Evolutionary conservation across 352 stramenopile genomes (phyloP).

Genomic region (Phytophthora hybrid): DNA sequence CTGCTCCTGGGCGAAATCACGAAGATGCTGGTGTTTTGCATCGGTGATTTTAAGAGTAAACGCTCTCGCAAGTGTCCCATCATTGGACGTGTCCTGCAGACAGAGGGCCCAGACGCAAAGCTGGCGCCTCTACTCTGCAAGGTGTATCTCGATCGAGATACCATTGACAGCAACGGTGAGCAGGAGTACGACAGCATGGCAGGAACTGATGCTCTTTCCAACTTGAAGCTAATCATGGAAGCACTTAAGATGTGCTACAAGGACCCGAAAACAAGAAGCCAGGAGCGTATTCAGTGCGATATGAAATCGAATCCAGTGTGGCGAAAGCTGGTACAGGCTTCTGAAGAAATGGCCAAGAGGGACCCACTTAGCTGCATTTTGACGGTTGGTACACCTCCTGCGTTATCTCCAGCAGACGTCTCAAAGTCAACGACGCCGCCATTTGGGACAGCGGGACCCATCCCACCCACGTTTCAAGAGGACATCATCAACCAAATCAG

Average conservation of each 20-base stretch:
- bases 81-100: conserved; percentile 70
- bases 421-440: conserved; percentile 36
- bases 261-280: conserved; percentile 75
- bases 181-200: conserved; percentile 49
- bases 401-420: conserved; percentile 33
- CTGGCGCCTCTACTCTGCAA: conserved; percentile 69
- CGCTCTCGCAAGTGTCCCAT: conserved; percentile 83
- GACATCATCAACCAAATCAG: conserved; percentile 91
- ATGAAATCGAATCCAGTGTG: conserved; percentile 63
- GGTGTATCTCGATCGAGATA: conserved; percentile 58
- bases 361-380: conserved; percentile 71
- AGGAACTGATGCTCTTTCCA: conserved; percentile 76
- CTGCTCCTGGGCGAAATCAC: conserved; percentile 84
- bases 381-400: conserved; percentile 48
- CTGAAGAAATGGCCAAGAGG: conserved; percentile 55
- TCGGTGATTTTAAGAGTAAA: conserved; percentile 90
- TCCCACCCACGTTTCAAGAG: conserved; percentile 83
- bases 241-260: conserved; percentile 81
- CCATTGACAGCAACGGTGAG: conserved; percentile 36
- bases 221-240: conserved; percentile 87
- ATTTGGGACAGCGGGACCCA: conserved; percentile 41
- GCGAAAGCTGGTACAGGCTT: conserved; percentile 61
- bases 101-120: conserved; percentile 58
- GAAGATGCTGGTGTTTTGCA: conserved; percentile 86
- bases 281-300: conserved; percentile 69